Percentiles rank a stretch among this genome's conserved stretches.
Conservation (phyloP, 2,329 filamentous ascomycete species). For the Drechslerella dactyloides region DNA sequence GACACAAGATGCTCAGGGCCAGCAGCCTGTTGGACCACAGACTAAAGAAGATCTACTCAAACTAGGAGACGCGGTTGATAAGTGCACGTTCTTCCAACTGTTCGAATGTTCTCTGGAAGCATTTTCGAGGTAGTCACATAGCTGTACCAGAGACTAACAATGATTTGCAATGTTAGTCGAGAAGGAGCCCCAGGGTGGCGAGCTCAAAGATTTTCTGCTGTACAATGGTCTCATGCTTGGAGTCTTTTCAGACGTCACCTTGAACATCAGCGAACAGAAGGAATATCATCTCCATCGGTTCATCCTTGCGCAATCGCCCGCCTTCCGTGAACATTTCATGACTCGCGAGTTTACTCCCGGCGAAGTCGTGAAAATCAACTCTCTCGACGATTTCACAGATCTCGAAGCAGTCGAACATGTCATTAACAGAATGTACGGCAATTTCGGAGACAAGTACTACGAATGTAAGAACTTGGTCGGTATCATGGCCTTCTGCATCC, state of each 20-base stretch:
- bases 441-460: conserved; percentile 37
- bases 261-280: conserved; percentile 18
- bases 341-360: conserved; percentile 1
- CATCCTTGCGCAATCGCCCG: conserved; percentile 32
- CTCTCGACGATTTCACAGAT: conserved; percentile 29
- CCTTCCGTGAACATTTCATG: conserved; percentile 29
- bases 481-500: conserved; percentile 29
- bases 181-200: conserved; percentile 4
- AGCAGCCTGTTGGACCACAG: conserved; percentile 4
- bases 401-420: conserved; percentile 36
- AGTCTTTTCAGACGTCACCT: conserved; percentile 20
- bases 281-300: conserved; percentile 29
- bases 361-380: conserved; percentile 14
- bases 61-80: conserved; percentile 7
- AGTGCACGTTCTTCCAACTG: background rate
- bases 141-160: background rate
- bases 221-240: conserved; percentile 34
- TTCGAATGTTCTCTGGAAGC: background rate
- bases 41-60: conserved; percentile 8
- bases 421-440: conserved; percentile 45
- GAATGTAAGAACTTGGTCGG: conserved; percentile 41
- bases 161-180: background rate
- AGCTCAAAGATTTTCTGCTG: conserved; percentile 39
- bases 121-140: background rate
- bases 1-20: background rate